Percentiles rank a stretch among this genome's conserved stretches.
phyloP scores from a whole-genome alignment of 2,329 filamentous ascomycete genomes.

The Ophiostoma perfectum region DNA sequence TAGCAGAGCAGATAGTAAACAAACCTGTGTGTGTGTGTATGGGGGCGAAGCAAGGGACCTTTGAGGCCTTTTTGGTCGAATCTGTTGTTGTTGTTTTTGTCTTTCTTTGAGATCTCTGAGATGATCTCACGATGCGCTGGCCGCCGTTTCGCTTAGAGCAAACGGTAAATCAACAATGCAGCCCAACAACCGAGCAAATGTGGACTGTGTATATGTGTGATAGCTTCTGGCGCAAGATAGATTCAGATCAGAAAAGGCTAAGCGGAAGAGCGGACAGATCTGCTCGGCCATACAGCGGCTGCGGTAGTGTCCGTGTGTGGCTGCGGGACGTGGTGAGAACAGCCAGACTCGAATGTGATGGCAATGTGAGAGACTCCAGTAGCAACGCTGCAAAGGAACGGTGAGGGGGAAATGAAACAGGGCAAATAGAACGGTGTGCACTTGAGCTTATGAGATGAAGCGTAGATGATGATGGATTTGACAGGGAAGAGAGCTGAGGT shows the following conservation, averaged over 20 bases:
- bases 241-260: neutral
- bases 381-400: no score
- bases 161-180: neutral
- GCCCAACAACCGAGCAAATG: neutral
- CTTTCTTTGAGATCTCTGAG: no score
- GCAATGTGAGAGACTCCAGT: neutral
- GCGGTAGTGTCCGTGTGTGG: neutral
- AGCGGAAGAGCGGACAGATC: neutral
- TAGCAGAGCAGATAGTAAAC: neutral
- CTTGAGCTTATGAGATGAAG: no score
- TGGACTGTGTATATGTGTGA: neutral
- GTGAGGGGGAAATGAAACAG: no score
- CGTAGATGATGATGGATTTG: no score
- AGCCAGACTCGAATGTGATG: neutral
- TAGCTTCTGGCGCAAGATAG: neutral
- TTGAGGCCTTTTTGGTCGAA: neutral
- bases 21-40: neutral
- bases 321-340: neutral
- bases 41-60: constrained; percentile 6
- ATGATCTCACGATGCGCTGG: constrained; percentile 13
- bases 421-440: no score
- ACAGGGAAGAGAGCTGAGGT: no score
- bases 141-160: neutral
- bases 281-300: neutral
- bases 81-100: neutral